Conservation (phyloP, 1,284 basidiomycete species). For the Sutorius eximius region DNA sequence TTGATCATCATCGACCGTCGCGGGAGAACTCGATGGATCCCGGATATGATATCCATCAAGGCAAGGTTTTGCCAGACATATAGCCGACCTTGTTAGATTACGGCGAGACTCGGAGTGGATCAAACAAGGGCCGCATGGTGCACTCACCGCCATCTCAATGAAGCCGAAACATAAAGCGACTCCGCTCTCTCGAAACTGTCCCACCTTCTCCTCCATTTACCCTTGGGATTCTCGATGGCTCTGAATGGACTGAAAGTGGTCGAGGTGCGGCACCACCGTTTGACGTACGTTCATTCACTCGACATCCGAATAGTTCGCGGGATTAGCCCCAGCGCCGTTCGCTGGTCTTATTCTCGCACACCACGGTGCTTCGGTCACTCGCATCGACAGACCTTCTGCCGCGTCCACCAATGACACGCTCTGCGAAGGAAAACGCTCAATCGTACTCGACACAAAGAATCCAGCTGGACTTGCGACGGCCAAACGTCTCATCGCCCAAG, state of each 20-base stretch:
- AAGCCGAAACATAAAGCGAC: slow-evolving; percentile 13
- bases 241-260: slow-evolving; percentile 56
- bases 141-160: not conserved
- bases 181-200: not conserved
- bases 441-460: slow-evolving; percentile 66
- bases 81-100: not conserved
- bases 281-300: not conserved
- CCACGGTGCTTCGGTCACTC: slow-evolving; percentile 76
- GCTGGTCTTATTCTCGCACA: slow-evolving; percentile 80
- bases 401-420: slow-evolving; percentile 50
- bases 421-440: slow-evolving; percentile 72
- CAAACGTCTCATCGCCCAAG: slow-evolving; percentile 57
- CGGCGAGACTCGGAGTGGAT: too few relatives aligned
- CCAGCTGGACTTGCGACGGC: slow-evolving; percentile 59
- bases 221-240: slow-evolving; percentile 39
- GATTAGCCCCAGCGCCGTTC: slow-evolving; percentile 82
- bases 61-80: not conserved
- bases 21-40: too few relatives aligned
- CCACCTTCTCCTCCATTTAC: not conserved
- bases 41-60: not conserved
- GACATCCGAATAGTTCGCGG: slow-evolving; percentile 62
- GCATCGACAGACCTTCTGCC: slow-evolving; percentile 64
- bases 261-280: slow-evolving; percentile 41
- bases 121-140: not conserved
- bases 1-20: too few relatives aligned